Conservation (phyloP, 805 yeast species). For the Lipomyces spencermartinsiae region DNA sequence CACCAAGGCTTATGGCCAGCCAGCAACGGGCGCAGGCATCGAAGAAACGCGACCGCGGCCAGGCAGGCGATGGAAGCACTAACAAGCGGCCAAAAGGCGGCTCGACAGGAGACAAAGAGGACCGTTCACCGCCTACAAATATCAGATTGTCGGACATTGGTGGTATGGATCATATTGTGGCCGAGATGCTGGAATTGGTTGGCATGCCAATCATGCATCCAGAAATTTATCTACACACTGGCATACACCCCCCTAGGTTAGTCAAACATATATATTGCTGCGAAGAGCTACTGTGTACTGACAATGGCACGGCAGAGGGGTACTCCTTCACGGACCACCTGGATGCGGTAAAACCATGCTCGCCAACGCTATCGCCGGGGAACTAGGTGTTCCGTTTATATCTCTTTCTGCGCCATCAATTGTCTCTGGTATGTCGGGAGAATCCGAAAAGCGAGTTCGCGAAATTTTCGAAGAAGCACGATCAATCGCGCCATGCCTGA, state of each 20-base stretch:
- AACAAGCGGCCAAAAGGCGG: constrained; percentile 62
- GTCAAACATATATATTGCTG: background rate
- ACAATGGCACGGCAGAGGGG: constrained; percentile 62
- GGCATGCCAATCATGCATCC: constrained; percentile 94
- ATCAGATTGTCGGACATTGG: constrained; percentile 77
- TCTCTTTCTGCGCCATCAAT: constrained; percentile 93
- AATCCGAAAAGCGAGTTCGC: constrained; percentile 90
- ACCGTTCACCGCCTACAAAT: constrained; percentile 60
- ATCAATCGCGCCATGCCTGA: constrained; percentile 84
- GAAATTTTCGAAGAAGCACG: constrained; percentile 95
- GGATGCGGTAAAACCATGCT: constrained; percentile 98
- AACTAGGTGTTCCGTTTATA: constrained; percentile 89
- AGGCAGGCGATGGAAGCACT: constrained; percentile 47
- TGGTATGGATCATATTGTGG: constrained; percentile 84
- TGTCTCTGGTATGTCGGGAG: constrained; percentile 99
- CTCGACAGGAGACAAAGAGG: constrained; percentile 58
- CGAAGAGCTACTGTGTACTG: background rate
- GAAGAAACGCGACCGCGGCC: constrained; percentile 41
- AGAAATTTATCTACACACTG: constrained; percentile 83
- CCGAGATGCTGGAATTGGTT: constrained; percentile 85
- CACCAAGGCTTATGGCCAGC: too few species aligned
- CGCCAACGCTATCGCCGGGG: constrained; percentile 90
- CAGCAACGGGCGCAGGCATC: background rate
- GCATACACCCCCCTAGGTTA: constrained; percentile 82
- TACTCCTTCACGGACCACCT: constrained; percentile 95